Evolutionary conservation across 2,329 filamentous ascomycete genomes (phyloP).

Genomic region (Domatiomyces catenatus): DNA sequence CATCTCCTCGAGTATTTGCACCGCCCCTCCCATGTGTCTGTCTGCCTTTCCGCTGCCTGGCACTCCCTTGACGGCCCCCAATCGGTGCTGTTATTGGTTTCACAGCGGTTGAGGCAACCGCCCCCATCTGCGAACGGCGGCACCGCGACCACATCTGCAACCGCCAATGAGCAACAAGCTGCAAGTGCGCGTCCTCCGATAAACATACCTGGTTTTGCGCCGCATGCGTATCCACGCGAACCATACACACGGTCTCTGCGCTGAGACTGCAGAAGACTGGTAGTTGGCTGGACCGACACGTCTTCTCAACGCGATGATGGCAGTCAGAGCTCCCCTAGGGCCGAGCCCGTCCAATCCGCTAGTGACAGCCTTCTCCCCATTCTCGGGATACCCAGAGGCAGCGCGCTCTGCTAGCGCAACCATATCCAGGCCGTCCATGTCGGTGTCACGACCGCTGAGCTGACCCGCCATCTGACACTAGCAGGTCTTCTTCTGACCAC

Average conservation of each 20-base stretch:
- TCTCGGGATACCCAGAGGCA: slow-evolving; percentile 41
- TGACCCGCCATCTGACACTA: slow-evolving; percentile 28
- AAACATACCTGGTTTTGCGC: background rate
- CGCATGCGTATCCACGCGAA: background rate
- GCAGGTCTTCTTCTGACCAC: slow-evolving; percentile 7
- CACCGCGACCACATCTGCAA: background rate
- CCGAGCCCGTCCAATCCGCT: slow-evolving; percentile 43
- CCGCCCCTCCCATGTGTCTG: background rate
- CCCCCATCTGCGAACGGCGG: no score
- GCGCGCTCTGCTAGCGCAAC: slow-evolving; percentile 34
- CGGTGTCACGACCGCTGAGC: slow-evolving; percentile 28
- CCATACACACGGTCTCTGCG: background rate
- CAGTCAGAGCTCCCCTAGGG: slow-evolving; percentile 47
- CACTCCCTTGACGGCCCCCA: background rate
- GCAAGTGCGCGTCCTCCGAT: background rate
- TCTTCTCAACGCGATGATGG: slow-evolving; percentile 29
- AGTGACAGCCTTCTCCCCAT: slow-evolving; percentile 39
- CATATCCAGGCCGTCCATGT: slow-evolving; percentile 41
- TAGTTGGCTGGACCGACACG: background rate
- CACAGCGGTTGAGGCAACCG: background rate
- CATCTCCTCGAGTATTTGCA: background rate
- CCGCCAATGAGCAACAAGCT: background rate
- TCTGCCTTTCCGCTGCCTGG: background rate
- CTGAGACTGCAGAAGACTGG: background rate
- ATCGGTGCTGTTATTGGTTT: background rate